Percentiles rank a stretch among this genome's conserved stretches.
Conservation (phyloP, 345 rosid genomes). For the Arabidopsis arenosa region DNA sequence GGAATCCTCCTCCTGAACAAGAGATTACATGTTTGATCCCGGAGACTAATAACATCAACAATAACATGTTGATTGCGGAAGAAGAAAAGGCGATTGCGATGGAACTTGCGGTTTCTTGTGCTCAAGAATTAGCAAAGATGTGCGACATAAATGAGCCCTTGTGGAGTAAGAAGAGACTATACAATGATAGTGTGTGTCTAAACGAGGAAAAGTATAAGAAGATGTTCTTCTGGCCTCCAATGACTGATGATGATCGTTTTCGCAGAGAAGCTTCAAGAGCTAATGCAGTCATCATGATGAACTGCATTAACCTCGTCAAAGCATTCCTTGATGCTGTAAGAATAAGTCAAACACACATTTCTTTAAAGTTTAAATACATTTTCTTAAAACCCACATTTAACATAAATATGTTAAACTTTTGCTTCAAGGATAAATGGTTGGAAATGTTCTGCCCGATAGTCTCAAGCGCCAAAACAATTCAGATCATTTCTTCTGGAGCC, state of each 20-base stretch:
- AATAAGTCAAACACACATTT: neutral
- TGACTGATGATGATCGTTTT: slow-evolving; percentile 24
- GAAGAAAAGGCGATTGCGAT: slow-evolving; percentile 50
- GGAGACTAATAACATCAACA: slow-evolving; percentile 31
- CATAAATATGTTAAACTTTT: neutral
- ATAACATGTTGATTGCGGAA: slow-evolving; percentile 33
- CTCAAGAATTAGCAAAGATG: slow-evolving; percentile 62
- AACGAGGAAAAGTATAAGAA: slow-evolving; percentile 63
- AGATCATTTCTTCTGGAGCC: slow-evolving; percentile 50
- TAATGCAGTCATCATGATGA: slow-evolving; percentile 50
- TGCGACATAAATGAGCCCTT: slow-evolving; percentile 52
- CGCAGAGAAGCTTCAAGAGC: slow-evolving; percentile 62
- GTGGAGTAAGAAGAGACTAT: slow-evolving; percentile 53
- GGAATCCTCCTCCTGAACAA: slow-evolving; percentile 6
- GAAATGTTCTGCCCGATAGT: slow-evolving; percentile 63
- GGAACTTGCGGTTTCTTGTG: slow-evolving; percentile 56
- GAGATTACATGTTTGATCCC: slow-evolving; percentile 7
- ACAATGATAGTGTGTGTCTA: slow-evolving; percentile 50
- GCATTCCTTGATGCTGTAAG: slow-evolving; percentile 71
- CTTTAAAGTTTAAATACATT: neutral
- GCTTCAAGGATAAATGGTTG: slow-evolving; percentile 60
- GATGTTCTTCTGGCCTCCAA: slow-evolving; percentile 35
- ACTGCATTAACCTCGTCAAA: slow-evolving; percentile 57
- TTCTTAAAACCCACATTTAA: neutral
- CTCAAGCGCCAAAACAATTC: slow-evolving; percentile 50